Evolutionary conservation across 2,329 filamentous ascomycete genomes (phyloP).

Genomic region (Calonectria naviculata): DNA sequence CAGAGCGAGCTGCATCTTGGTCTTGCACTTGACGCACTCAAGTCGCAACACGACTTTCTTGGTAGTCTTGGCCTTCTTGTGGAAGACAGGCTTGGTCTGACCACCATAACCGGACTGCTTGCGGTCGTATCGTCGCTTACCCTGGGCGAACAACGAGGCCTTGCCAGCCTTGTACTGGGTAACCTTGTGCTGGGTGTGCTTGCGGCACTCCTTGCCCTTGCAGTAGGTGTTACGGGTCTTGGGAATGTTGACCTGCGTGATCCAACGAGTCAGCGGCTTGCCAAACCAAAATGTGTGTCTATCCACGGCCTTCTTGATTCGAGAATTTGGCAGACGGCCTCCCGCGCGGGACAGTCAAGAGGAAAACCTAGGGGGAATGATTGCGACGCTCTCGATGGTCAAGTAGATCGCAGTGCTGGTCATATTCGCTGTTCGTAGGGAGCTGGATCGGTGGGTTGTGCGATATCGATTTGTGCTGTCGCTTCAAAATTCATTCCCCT

Average conservation of each 20-base stretch:
- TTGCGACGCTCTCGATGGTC: slow-evolving; percentile 10
- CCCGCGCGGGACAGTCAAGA: slow-evolving; percentile 36
- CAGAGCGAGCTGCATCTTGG: slow-evolving; percentile 96
- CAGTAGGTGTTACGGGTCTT: slow-evolving; percentile 98
- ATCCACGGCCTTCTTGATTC: slow-evolving; percentile 19
- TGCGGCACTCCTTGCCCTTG: slow-evolving; percentile 95
- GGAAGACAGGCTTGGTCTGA: slow-evolving; percentile 99
- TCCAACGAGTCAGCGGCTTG: slow-evolving; percentile 45
- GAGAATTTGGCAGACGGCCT: slow-evolving; percentile 14
- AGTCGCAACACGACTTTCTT: slow-evolving; percentile 99
- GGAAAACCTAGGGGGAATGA: slow-evolving; percentile 1
- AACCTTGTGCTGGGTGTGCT: slow-evolving; percentile 93
- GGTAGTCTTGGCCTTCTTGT: slow-evolving; percentile 99
- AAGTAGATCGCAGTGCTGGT: not conserved
- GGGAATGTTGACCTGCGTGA: slow-evolving; percentile 89
- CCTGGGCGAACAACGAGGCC: slow-evolving; percentile 96
- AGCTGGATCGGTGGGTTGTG: slow-evolving; percentile 27
- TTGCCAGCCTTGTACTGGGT: slow-evolving; percentile 98
- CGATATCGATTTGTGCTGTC: slow-evolving; percentile 30
- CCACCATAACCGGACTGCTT: slow-evolving; percentile 99
- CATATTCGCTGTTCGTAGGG: slow-evolving; percentile 30
- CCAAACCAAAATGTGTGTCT: slow-evolving; percentile 19
- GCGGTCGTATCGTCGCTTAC: slow-evolving; percentile 99
- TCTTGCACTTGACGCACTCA: slow-evolving; percentile 98
- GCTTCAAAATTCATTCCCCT: slow-evolving; percentile 40